Conservation (phyloP, 371 early-diverging fungal genomes). For the Mortierella sp. region DNA sequence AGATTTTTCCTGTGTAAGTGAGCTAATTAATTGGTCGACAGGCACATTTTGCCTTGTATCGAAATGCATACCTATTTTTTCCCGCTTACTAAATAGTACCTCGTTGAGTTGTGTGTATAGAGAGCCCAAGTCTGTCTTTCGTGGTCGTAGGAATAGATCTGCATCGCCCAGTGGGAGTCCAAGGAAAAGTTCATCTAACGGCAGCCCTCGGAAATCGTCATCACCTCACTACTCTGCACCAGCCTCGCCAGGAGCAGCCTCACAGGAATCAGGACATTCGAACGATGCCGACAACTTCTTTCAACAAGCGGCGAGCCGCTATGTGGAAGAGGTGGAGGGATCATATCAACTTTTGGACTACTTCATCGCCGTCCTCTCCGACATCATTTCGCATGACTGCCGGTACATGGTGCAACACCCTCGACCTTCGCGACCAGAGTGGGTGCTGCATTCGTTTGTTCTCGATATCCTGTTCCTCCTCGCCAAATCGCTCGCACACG, state of each 20-base stretch:
- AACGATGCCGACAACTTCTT: slow-evolving; percentile 34
- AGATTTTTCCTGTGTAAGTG: slow-evolving; percentile 40
- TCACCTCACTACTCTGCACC: slow-evolving; percentile 18
- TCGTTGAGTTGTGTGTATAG: slow-evolving; percentile 5
- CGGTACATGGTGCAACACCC: slow-evolving; percentile 66
- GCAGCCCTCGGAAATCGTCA: slow-evolving; percentile 32
- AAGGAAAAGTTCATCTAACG: slow-evolving; percentile 5
- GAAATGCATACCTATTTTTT: neutral
- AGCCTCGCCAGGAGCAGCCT: slow-evolving; percentile 31
- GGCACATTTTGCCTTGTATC: neutral
- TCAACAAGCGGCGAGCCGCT: slow-evolving; percentile 24
- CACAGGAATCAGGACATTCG: slow-evolving; percentile 35
- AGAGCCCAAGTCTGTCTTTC: slow-evolving; percentile 19
- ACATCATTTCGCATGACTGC: slow-evolving; percentile 70
- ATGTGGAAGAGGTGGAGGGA: slow-evolving; percentile 36
- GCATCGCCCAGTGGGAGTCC: slow-evolving; percentile 30
- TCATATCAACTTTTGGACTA: slow-evolving; percentile 46
- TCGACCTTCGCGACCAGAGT: slow-evolving; percentile 71
- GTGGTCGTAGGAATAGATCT: slow-evolving; percentile 33
- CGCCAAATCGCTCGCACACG: slow-evolving; percentile 33
- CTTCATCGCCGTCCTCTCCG: slow-evolving; percentile 62
- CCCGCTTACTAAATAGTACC: no score
- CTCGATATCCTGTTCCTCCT: slow-evolving; percentile 62
- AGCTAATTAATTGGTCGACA: neutral
- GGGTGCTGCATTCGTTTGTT: slow-evolving; percentile 65